A percentile compares a stretch with the other conserved stretches of the same genome.
phyloP scores from a whole-genome alignment of 495 filamentous ascomycete genomes.

The Parathielavia hyrcaniae region DNA sequence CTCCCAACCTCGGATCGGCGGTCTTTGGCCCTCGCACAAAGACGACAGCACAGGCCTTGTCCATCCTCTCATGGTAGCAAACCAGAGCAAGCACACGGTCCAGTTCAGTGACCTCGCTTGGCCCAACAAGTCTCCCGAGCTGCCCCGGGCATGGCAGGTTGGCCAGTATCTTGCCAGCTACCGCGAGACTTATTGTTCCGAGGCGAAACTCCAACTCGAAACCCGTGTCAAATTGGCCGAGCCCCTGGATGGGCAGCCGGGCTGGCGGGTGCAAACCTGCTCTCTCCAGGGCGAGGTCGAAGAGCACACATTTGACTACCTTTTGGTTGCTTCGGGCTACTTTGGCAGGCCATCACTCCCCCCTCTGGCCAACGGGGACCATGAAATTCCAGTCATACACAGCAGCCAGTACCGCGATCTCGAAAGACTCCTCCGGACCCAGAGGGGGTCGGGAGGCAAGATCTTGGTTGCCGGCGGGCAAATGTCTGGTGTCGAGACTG shows the following conservation, averaged over 20 bases:
- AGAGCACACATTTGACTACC: slow-evolving; percentile 56
- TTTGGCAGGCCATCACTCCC: slow-evolving; percentile 60
- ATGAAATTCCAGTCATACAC: slow-evolving; percentile 48
- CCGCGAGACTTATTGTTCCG: slow-evolving; percentile 49
- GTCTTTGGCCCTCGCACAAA: slow-evolving; percentile 60
- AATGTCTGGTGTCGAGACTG: slow-evolving; percentile 76
- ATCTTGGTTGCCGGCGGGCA: slow-evolving; percentile 76
- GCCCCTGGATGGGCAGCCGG: slow-evolving; percentile 25
- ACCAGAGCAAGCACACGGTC: slow-evolving; percentile 72
- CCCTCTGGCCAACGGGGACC: slow-evolving; percentile 29
- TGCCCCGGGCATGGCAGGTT: slow-evolving; percentile 72
- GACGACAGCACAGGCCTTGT: slow-evolving; percentile 45
- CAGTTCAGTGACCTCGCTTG: slow-evolving; percentile 75
- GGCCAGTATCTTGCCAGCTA: slow-evolving; percentile 66
- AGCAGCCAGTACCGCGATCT: slow-evolving; percentile 53
- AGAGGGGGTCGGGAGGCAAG: slow-evolving; percentile 42
- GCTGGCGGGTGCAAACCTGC: slow-evolving; percentile 53
- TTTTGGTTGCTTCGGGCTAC: slow-evolving; percentile 71
- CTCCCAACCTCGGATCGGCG: slow-evolving; percentile 56
- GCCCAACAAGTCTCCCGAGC: slow-evolving; percentile 49
- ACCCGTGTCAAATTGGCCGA: slow-evolving; percentile 47
- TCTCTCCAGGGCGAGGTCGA: slow-evolving; percentile 26
- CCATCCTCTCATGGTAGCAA: slow-evolving; percentile 66
- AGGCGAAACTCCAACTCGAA: slow-evolving; percentile 45
- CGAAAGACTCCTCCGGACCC: slow-evolving; percentile 30